Evolutionary conservation across 192 early-diverging fungal genomes (phyloP).

Genomic region (Podila minutissima): DNA sequence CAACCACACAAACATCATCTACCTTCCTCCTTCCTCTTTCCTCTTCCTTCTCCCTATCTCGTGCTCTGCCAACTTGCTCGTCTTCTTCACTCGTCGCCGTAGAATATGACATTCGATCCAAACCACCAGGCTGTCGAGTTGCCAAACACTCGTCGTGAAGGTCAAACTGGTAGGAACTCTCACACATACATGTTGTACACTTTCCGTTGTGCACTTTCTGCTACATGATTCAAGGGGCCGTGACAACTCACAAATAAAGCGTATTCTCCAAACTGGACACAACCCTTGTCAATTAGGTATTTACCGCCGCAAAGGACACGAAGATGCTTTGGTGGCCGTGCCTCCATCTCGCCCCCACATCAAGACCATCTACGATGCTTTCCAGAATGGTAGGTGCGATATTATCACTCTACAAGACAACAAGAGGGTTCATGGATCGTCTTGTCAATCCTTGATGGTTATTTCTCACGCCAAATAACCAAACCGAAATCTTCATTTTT

Average conservation of each 20-base stretch:
- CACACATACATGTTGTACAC: no score
- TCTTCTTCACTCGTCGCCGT: neutral
- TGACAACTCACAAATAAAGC: no score
- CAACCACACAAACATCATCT: neutral
- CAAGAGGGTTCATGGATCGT: no score
- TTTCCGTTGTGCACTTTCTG: neutral
- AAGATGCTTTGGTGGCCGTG: constrained; percentile 11
- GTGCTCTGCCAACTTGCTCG: neutral
- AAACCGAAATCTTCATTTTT: neutral
- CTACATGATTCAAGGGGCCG: no score
- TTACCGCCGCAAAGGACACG: constrained; percentile 35
- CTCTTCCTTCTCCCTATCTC: neutral
- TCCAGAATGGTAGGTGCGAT: constrained; percentile 30
- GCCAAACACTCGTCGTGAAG: constrained; percentile 56
- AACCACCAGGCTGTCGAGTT: constrained; percentile 57
- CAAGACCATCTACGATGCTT: constrained; percentile 42
- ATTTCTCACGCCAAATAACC: neutral
- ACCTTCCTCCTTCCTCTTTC: neutral
- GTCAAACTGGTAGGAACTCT: constrained; percentile 58
- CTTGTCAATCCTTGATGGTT: neutral
- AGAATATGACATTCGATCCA: constrained; percentile 35
- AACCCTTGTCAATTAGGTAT: constrained; percentile 14
- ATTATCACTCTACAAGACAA: neutral
- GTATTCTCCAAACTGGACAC: no score
- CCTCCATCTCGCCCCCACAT: constrained; percentile 25